Base-by-base conservation (phyloP, 2,329 filamentous ascomycete genomes). In the Daldinia sp. region DNA sequence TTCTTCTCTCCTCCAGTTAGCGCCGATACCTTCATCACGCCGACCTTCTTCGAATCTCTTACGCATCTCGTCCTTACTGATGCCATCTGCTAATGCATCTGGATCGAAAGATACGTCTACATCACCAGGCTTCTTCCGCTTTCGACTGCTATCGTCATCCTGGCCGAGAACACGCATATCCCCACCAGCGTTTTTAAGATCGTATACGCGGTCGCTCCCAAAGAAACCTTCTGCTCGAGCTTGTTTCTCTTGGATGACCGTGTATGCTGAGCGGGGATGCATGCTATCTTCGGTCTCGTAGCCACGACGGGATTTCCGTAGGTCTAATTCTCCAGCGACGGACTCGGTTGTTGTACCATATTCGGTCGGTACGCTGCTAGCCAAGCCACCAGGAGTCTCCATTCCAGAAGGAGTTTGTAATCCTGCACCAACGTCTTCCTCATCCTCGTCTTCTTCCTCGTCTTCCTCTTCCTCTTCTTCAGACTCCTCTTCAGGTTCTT, bases 81-180 rank as follows among this genome's bases (percentile, higher is more conserved):
- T 84, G 43, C 90, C 91, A 70, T 86, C 83, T 67, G 87, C 87
- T 63, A 99, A 77, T 34, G 90, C 85, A 74, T 98, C 94, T 4
- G 92, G 87, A 72, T 98, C 93, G 66, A 99, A 87, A 21, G 93
- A 92, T 25, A 98, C 90, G 70, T 99, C 95, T 21, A 99, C 86
- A 75, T 99, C 95, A 37, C 94, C 95, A 3, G 91, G 94, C 85
- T 97, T 97, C 87, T 98, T 99, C 72, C 93, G 87, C 80, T 96
- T 95, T 72, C 92, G 82, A 21, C 78, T 82, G 55, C 76, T 83
- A 58, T 93, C 87, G 61, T 93, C 91, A 21, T 96, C 92, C 66
- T 87, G 85, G 9, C 94, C 95, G 3, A 99, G 85, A 2, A 96
- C 85, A 0, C 91, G 90, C 63, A 92, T 77, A 62, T 83, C 66